phyloP scores from a whole-genome alignment of 768 basidiomycete species.

The Scleroderma citrinum region DNA sequence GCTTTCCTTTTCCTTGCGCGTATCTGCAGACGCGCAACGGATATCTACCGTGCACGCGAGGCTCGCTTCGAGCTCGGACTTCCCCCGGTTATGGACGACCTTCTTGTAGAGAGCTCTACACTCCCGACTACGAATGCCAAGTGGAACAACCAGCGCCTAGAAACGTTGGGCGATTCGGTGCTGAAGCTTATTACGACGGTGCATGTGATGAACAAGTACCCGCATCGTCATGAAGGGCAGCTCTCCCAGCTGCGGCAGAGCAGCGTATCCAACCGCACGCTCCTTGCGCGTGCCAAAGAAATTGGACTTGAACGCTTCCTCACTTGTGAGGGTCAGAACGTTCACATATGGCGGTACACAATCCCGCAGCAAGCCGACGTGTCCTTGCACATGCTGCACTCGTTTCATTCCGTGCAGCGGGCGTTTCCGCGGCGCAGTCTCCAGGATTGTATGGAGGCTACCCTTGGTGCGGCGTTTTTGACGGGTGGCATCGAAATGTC shows the following conservation, averaged over 20 bases:
- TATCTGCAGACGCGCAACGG: slow-evolving; percentile 60
- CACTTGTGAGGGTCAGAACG: slow-evolving; percentile 49
- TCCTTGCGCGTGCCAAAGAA: slow-evolving; percentile 62
- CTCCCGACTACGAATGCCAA: slow-evolving; percentile 57
- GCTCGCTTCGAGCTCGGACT: slow-evolving; percentile 52
- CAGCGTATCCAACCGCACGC: slow-evolving; percentile 63
- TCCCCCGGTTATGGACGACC: slow-evolving; percentile 50
- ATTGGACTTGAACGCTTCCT: slow-evolving; percentile 59
- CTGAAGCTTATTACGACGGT: slow-evolving; percentile 72
- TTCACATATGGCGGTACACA: slow-evolving; percentile 55
- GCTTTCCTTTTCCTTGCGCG: slow-evolving; percentile 58
- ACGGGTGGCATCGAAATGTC: slow-evolving; percentile 69
- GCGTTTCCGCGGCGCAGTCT: slow-evolving; percentile 62
- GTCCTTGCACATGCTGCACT: slow-evolving; percentile 23
- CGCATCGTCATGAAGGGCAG: slow-evolving; percentile 79
- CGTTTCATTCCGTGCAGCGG: slow-evolving; percentile 32
- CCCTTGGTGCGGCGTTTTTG: slow-evolving; percentile 70
- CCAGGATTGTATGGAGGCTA: slow-evolving; percentile 87
- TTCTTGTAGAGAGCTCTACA: slow-evolving; percentile 70
- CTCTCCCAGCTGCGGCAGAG: slow-evolving; percentile 58
- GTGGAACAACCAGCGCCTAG: slow-evolving; percentile 80
- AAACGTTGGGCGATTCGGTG: slow-evolving; percentile 84
- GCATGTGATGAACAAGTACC: slow-evolving; percentile 70
- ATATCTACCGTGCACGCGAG: slow-evolving; percentile 52
- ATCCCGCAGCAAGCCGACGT: slow-evolving; percentile 34